Conservation (phyloP, 2,329 filamentous ascomycete species). For the Penicillium sp. region DNA sequence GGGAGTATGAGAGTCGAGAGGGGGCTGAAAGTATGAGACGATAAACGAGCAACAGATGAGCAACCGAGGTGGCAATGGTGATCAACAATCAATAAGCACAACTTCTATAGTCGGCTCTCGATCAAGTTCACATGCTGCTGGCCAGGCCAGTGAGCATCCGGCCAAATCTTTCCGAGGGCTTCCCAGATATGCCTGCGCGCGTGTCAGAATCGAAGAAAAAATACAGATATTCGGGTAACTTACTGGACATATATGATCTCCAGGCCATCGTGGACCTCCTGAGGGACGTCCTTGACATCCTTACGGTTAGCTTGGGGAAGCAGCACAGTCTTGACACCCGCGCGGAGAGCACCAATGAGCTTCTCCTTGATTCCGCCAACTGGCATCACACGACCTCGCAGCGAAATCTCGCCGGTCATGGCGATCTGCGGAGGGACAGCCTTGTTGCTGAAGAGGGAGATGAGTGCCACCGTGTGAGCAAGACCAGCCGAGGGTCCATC, state of each 20-base stretch:
- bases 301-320: slow-evolving; percentile 87
- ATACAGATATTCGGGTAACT: slow-evolving; percentile 34
- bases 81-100: background rate
- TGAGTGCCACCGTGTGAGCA: slow-evolving; percentile 88
- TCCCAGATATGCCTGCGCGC: slow-evolving; percentile 81
- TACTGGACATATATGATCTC: slow-evolving; percentile 88
- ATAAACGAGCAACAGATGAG: background rate
- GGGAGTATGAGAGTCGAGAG: background rate
- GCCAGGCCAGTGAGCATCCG: slow-evolving; percentile 79
- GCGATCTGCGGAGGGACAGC: slow-evolving; percentile 87
- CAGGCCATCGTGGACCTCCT: slow-evolving; percentile 82
- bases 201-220: slow-evolving; percentile 12
- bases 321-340: slow-evolving; percentile 91
- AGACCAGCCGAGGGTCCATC: slow-evolving; percentile 83
- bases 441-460: slow-evolving; percentile 84
- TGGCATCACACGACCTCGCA: slow-evolving; percentile 86
- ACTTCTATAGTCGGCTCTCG: slow-evolving; percentile 72
- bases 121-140: slow-evolving; percentile 68
- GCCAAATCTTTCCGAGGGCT: slow-evolving; percentile 87
- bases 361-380: slow-evolving; percentile 99
- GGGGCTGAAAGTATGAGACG: background rate
- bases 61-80: background rate
- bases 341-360: slow-evolving; percentile 87
- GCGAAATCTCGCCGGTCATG: slow-evolving; percentile 82
- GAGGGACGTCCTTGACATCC: slow-evolving; percentile 85